Conservation (phyloP, 306 rosid species). For the Lablab purpureus region DNA sequence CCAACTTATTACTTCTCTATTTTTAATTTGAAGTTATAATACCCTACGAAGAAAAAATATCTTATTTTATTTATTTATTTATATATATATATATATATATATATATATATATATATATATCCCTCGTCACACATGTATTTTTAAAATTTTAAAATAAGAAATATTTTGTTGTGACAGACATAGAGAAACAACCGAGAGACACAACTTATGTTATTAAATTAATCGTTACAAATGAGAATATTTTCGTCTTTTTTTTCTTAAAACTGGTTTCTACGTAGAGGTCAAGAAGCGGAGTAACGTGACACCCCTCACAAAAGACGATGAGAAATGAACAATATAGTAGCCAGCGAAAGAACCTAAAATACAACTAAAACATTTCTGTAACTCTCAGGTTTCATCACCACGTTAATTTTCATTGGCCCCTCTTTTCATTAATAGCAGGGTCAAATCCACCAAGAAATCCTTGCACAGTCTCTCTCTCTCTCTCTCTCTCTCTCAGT, state of each 20-base stretch:
- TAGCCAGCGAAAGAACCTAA: background rate
- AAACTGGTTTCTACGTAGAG: background rate
- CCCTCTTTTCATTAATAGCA: constrained; percentile 7
- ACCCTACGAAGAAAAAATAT: no score
- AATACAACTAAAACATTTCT: constrained; percentile 18
- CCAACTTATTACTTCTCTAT: background rate
- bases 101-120: background rate
- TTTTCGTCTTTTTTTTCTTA: background rate
- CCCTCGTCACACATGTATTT: background rate
- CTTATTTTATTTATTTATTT: no score
- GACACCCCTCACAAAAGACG: constrained; percentile 8
- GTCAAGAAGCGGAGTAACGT: background rate
- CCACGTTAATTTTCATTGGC: background rate
- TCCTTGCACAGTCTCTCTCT: constrained; percentile 21
- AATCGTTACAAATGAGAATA: background rate
- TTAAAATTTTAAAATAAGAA: background rate
- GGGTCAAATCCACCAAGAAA: constrained; percentile 22
- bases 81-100: background rate
- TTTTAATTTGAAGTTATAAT: background rate
- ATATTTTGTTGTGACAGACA: background rate
- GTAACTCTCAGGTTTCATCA: constrained; percentile 17
- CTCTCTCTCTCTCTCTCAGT: background rate
- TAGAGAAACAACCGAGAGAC: background rate
- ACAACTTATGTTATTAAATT: background rate
- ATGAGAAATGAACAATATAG: constrained; percentile 25